A percentile compares a stretch with the other conserved stretches of the same genome.
phyloP scores from a whole-genome alignment of 1,284 basidiomycete genomes.

The Psilocybe mexicana region DNA sequence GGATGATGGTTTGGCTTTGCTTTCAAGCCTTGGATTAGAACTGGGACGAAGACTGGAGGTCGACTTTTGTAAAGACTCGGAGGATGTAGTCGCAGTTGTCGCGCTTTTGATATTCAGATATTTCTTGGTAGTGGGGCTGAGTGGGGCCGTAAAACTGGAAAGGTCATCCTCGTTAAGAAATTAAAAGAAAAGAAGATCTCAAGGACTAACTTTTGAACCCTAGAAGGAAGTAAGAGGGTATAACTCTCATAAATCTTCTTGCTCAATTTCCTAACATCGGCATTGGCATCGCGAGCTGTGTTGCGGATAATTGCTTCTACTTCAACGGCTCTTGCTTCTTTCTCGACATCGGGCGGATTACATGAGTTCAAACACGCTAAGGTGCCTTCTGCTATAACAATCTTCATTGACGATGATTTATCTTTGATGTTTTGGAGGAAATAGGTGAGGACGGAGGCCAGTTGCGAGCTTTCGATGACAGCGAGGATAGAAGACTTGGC shows the following conservation, averaged over 20 bases:
- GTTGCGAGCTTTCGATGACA: constrained; percentile 70
- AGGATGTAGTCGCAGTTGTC: constrained; percentile 11
- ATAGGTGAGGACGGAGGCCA: constrained; percentile 66
- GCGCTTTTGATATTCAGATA: constrained; percentile 64
- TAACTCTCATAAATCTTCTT: constrained; percentile 79
- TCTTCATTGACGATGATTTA: constrained; percentile 67
- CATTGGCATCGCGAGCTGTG: constrained; percentile 74
- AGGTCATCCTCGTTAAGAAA: constrained; percentile 5
- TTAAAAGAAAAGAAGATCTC: neutral
- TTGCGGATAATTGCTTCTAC: constrained; percentile 71
- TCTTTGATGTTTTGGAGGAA: constrained; percentile 64
- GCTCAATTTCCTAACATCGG: constrained; percentile 70
- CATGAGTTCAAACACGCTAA: constrained; percentile 69
- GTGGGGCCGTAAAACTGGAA: constrained; percentile 67
- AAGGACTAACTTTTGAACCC: constrained; percentile 62
- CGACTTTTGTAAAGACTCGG: constrained; percentile 15
- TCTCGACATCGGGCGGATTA: constrained; percentile 75
- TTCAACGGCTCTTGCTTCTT: constrained; percentile 60
- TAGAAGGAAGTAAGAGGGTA: constrained; percentile 62
- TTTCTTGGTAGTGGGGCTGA: constrained; percentile 76
- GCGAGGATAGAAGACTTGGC: constrained; percentile 59
- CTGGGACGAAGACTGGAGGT: constrained; percentile 19
- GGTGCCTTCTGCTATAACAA: constrained; percentile 64
- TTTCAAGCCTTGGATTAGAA: constrained; percentile 7
- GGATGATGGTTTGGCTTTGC: constrained; percentile 10